phyloP scores from a whole-genome alignment of 371 early-diverging fungal species.

The Phascolomyces articulosus region DNA sequence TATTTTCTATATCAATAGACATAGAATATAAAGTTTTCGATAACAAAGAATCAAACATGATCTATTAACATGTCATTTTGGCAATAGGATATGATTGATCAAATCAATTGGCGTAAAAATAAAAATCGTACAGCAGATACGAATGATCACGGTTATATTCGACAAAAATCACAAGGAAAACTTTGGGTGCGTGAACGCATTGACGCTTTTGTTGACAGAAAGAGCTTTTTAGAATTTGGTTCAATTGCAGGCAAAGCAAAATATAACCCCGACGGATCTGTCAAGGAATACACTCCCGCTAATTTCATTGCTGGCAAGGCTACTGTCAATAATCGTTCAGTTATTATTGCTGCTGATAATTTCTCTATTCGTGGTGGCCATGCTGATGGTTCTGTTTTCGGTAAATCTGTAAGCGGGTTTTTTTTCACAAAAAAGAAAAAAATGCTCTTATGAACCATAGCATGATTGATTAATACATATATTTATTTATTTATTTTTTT shows the following conservation, averaged over 20 bases:
- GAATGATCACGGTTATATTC: constrained; percentile 38
- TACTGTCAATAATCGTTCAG: constrained; percentile 25
- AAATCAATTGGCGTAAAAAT: constrained; percentile 29
- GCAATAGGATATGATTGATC: constrained; percentile 37
- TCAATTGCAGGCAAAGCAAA: constrained; percentile 40
- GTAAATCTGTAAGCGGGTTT: constrained; percentile 42
- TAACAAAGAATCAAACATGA: no score
- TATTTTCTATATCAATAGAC: no score
- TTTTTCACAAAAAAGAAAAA: no score
- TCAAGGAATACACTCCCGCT: constrained; percentile 33
- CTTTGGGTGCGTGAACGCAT: constrained; percentile 52
- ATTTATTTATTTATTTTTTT: neutral
- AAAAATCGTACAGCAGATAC: constrained; percentile 34
- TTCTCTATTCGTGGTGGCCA: constrained; percentile 52
- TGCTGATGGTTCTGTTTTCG: constrained; percentile 52
- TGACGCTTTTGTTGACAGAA: constrained; percentile 34
- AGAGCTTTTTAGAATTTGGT: constrained; percentile 39
- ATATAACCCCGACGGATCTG: constrained; percentile 32
- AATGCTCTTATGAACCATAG: no score
- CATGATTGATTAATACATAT: no score
- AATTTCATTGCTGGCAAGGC: constrained; percentile 50
- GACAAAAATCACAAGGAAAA: constrained; percentile 48
- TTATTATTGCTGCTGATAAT: constrained; percentile 49
- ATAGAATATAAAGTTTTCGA: neutral
- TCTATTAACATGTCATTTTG: no score